phyloP scores from a whole-genome alignment of 192 early-diverging fungal species.

The Backusella tarrabulga region DNA sequence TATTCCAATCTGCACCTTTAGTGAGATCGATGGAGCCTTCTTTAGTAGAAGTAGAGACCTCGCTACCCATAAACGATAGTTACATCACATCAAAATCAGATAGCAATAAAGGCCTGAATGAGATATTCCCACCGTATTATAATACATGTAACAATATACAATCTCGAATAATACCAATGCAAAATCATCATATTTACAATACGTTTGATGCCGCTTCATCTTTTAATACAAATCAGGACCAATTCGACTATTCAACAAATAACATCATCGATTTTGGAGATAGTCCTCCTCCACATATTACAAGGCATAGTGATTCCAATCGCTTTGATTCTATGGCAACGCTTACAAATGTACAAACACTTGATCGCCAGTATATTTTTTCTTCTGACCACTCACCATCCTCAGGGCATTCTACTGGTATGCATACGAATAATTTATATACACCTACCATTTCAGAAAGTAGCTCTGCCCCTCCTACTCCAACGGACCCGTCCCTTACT shows the following conservation, averaged over 20 bases:
- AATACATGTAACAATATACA: background rate
- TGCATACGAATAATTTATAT: background rate
- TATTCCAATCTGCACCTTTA: background rate
- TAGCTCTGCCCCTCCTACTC: background rate
- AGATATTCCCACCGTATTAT: background rate
- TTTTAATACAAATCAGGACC: background rate
- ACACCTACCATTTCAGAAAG: background rate
- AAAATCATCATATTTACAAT: background rate
- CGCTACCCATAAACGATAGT: background rate
- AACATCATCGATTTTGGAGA: background rate
- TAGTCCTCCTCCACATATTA: background rate
- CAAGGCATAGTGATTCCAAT: background rate
- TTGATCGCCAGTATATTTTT: background rate
- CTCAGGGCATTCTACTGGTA: background rate
- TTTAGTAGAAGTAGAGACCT: background rate
- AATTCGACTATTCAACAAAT: background rate
- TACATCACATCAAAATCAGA: background rate
- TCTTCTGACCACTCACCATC: background rate
- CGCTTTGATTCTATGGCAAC: background rate
- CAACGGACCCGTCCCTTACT: background rate
- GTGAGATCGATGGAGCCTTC: background rate
- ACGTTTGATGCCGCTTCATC: background rate
- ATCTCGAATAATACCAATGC: background rate
- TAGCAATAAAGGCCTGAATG: background rate
- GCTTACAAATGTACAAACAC: background rate